Conservation (phyloP, 78 protist species). For the Dictyostelium citrinum region DNA sequence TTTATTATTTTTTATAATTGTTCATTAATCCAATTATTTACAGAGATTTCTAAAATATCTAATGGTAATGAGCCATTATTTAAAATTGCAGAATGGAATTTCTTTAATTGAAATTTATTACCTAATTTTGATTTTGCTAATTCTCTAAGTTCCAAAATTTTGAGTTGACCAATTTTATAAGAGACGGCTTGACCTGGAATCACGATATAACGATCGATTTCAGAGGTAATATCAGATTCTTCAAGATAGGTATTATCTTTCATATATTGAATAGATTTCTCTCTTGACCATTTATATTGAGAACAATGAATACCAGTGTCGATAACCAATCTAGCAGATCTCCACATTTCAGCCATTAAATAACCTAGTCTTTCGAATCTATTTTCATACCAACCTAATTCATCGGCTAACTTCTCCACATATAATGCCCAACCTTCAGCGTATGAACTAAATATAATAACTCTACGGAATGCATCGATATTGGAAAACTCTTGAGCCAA, state of each 20-base stretch:
- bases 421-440: constrained; percentile 75
- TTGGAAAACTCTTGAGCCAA: constrained; percentile 1
- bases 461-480: constrained; percentile 23
- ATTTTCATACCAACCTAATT: constrained; percentile 45
- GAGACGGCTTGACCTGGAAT: constrained; percentile 72
- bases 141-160: constrained; percentile 36
- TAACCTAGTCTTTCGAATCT: constrained; percentile 47
- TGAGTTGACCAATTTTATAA: constrained; percentile 68
- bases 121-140: constrained; percentile 11
- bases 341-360: constrained; percentile 34
- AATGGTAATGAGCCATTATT: constrained; percentile 65
- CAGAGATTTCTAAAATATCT: constrained; percentile 18
- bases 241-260: not conserved
- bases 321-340: constrained; percentile 18
- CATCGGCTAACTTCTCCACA: constrained; percentile 21
- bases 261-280: constrained; percentile 40
- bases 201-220: constrained; percentile 70
- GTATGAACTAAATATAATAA: constrained; percentile 39
- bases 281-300: constrained; percentile 50
- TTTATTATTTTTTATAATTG: not conserved
- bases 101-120: not conserved
- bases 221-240: constrained; percentile 17
- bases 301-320: constrained; percentile 65
- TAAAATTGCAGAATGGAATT: constrained; percentile 48
- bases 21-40: constrained; percentile 35